A percentile compares a stretch with the other conserved stretches of the same genome.
phyloP scores from a whole-genome alignment of 2,329 filamentous ascomycete genomes.

The Nothophoma quercina region DNA sequence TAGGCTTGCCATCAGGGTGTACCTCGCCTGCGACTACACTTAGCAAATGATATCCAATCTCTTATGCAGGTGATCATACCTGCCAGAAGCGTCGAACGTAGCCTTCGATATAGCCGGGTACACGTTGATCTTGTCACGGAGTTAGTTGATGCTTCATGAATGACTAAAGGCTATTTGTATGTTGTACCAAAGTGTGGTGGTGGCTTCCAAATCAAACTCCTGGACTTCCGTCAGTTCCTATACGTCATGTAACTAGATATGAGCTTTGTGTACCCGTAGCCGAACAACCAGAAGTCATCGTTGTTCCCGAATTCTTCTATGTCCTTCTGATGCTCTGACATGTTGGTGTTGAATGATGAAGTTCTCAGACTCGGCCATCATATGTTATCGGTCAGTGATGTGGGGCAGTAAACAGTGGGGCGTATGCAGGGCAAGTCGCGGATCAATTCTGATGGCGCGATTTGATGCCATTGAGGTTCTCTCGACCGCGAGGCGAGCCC shows the following conservation, averaged over 20 bases:
- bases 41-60: constrained; percentile 20
- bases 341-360: constrained; percentile 9
- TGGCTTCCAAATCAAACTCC: constrained; percentile 97
- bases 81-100: constrained; percentile 99
- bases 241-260: not conserved
- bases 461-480: constrained; percentile 16
- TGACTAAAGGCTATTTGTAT: too few species aligned
- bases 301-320: constrained; percentile 47
- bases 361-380: not conserved
- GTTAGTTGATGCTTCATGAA: too few species aligned
- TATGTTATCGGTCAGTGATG: constrained; percentile 11
- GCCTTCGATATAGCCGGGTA: constrained; percentile 89
- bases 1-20: constrained; percentile 1
- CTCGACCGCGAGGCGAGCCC: not conserved
- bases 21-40: constrained; percentile 45
- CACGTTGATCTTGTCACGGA: constrained; percentile 79
- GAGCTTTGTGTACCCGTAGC: constrained; percentile 80
- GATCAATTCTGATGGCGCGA: constrained; percentile 25
- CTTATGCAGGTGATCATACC: constrained; percentile 62
- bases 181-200: constrained; percentile 87
- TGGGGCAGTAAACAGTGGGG: constrained; percentile 31
- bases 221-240: constrained; percentile 46
- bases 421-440: constrained; percentile 13
- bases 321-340: constrained; percentile 39
- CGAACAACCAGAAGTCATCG: constrained; percentile 92